A percentile compares a stretch with the other conserved stretches of the same genome.
These are phyloP conservation scores for Calonectria pteridis DNA, from an alignment of 2,329 filamentous ascomycete species.

Conservation along the genomic window DNA sequence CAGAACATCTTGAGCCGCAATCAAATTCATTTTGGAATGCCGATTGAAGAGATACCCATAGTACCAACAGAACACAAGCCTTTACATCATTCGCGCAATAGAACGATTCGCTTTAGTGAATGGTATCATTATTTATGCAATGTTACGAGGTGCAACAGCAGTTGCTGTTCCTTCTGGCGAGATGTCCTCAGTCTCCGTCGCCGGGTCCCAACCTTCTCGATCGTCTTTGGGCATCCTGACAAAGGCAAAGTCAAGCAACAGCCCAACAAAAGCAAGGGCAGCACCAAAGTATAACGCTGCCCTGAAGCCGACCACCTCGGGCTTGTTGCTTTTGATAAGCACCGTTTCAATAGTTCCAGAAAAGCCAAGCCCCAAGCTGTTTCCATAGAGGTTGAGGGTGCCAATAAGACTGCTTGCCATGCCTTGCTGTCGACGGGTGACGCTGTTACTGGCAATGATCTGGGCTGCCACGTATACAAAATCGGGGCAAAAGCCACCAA, in stretches of 20 bases:
- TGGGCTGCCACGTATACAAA: slow-evolving; percentile 63
- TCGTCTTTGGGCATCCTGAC: slow-evolving; percentile 6
- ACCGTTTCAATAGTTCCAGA: slow-evolving; percentile 48
- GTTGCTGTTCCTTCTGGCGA: neutral
- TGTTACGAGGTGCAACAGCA: neutral
- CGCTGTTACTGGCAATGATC: slow-evolving; percentile 65
- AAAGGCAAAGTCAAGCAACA: neutral
- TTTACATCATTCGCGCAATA: too few relatives aligned
- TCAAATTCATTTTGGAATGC: too few relatives aligned
- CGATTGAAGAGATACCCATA: too few relatives aligned
- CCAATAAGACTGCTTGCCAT: slow-evolving; percentile 63
- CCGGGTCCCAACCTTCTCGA: neutral
- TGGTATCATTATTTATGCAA: too few relatives aligned
- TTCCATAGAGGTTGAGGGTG: slow-evolving; percentile 46
- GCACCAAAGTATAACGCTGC: neutral
- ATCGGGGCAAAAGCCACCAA: slow-evolving; percentile 56
- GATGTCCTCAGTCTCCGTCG: neutral
- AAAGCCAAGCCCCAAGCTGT: slow-evolving; percentile 46
- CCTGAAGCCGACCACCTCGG: neutral
- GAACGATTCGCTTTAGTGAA: too few relatives aligned
- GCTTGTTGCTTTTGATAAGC: neutral
- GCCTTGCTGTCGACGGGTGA: slow-evolving; percentile 60
- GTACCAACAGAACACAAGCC: too few relatives aligned
- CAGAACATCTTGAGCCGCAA: too few relatives aligned
- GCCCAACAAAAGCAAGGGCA: neutral